Percentiles rank a stretch among this genome's conserved stretches.
These are phyloP conservation scores for Aphanomyces stellatus DNA, from an alignment of 352 stramenopile species.

Conservation along the genomic window DNA sequence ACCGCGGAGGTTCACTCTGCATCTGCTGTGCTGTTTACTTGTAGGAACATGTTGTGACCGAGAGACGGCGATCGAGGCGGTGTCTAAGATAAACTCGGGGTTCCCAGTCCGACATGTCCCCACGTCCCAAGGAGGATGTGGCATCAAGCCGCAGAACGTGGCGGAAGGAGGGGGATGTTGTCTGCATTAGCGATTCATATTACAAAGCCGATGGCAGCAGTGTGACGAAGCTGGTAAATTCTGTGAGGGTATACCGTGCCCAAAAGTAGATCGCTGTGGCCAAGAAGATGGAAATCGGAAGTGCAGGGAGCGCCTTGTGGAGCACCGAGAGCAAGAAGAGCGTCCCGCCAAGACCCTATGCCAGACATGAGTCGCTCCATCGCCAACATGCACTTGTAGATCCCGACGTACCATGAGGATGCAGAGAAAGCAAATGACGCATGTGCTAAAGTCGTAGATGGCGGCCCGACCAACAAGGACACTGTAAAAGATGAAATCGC, in stretches of 20 bases:
- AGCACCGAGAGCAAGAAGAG: constrained; percentile 93
- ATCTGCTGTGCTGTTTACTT: no score
- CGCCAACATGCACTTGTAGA: no score
- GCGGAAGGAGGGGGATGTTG: not conserved
- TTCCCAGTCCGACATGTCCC: no score
- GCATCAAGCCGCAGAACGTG: no score
- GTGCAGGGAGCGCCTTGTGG: constrained; percentile 88
- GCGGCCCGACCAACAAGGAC: constrained; percentile 94
- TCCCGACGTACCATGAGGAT: constrained; percentile 86
- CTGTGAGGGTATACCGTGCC: constrained; percentile 73
- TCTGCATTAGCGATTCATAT: no score
- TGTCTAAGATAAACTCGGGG: no score
- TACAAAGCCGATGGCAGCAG: constrained; percentile 2
- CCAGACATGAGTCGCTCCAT: not conserved
- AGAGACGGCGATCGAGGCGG: no score
- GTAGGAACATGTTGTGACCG: no score
- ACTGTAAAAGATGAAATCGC: constrained; percentile 99
- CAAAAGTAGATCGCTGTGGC: constrained; percentile 77
- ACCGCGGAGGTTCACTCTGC: no score
- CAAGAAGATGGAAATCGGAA: constrained; percentile 93
- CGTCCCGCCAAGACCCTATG: constrained; percentile 86
- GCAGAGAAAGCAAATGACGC: constrained; percentile 88
- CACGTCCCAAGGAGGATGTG: no score
- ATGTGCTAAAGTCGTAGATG: constrained; percentile 93
- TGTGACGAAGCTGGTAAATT: constrained; percentile 80